A percentile compares a stretch with the other conserved stretches of the same genome.
phyloP scores from a whole-genome alignment of 495 filamentous ascomycete genomes.

The Aspergillus kassunensis region DNA sequence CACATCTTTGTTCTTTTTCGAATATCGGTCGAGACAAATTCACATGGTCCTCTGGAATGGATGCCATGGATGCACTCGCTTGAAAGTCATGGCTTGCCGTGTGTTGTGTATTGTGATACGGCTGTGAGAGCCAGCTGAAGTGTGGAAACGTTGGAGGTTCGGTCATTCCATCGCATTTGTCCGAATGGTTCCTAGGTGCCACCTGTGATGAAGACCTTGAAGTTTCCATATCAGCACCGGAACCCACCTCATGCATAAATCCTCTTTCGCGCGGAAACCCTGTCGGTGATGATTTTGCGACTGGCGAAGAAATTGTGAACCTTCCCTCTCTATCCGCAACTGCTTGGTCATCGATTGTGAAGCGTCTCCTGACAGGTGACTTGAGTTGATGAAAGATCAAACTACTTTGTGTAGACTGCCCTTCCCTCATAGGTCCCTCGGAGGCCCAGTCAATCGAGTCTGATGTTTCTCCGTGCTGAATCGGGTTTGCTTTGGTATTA shows the following conservation, averaged over 20 bases:
- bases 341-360: slow-evolving; percentile 10
- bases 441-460: slow-evolving; percentile 1
- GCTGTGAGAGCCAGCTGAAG: background rate
- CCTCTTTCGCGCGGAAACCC: background rate
- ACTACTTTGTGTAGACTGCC: slow-evolving; percentile 3
- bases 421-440: background rate
- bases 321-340: slow-evolving; percentile 2
- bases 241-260: background rate
- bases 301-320: background rate
- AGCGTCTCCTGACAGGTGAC: slow-evolving; percentile 1
- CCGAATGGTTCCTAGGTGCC: background rate
- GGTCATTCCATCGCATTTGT: too few relatives aligned
- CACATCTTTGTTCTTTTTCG: background rate
- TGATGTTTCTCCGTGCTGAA: background rate
- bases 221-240: background rate
- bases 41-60: background rate
- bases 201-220: background rate
- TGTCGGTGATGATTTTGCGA: background rate
- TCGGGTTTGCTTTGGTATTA: background rate
- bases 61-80: background rate
- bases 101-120: background rate
- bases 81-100: background rate
- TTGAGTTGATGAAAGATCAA: background rate
- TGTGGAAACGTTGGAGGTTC: background rate
- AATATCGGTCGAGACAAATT: background rate